Conservation (phyloP, 306 rosid genomes). For the Trifolium dubium region DNA sequence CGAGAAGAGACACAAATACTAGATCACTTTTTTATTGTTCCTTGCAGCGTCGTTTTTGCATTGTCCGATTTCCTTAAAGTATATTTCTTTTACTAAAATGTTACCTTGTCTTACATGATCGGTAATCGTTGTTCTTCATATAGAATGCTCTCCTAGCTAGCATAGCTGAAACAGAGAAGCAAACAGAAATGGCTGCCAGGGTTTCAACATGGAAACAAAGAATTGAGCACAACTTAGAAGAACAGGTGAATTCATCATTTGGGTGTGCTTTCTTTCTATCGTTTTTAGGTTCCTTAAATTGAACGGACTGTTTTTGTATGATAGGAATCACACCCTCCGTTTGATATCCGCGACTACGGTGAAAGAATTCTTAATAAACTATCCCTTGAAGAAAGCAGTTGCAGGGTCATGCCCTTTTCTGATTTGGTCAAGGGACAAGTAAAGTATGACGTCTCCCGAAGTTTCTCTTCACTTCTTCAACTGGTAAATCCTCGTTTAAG, state of each 20-base stretch:
- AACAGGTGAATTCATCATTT: constrained; percentile 67
- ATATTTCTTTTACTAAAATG: constrained; percentile 6
- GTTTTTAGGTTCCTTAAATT: constrained; percentile 34
- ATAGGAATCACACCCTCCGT: constrained; percentile 80
- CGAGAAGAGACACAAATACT: constrained; percentile 13
- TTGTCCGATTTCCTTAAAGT: constrained; percentile 4
- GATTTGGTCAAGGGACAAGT: constrained; percentile 74
- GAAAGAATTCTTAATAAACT: constrained; percentile 68
- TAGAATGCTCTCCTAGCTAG: constrained; percentile 89
- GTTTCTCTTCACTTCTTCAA: constrained; percentile 91
- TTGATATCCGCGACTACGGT: constrained; percentile 84
- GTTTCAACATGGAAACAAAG: constrained; percentile 92
- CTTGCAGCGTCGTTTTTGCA: neutral
- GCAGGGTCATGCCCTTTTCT: constrained; percentile 56
- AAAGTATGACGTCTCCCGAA: constrained; percentile 79
- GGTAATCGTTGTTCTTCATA: constrained; percentile 31
- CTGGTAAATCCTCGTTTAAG: constrained; percentile 60
- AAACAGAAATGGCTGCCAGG: constrained; percentile 82
- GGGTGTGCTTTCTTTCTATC: neutral
- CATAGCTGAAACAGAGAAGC: constrained; percentile 89
- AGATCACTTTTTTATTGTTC: constrained; percentile 11
- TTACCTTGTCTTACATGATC: neutral
- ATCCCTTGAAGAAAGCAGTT: constrained; percentile 59
- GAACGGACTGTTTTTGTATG: constrained; percentile 32
- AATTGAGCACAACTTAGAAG: constrained; percentile 84